These are phyloP conservation scores for Botrytis deweyae DNA, from an alignment of 2,329 filamentous ascomycete genomes.

Conservation along the genomic window DNA sequence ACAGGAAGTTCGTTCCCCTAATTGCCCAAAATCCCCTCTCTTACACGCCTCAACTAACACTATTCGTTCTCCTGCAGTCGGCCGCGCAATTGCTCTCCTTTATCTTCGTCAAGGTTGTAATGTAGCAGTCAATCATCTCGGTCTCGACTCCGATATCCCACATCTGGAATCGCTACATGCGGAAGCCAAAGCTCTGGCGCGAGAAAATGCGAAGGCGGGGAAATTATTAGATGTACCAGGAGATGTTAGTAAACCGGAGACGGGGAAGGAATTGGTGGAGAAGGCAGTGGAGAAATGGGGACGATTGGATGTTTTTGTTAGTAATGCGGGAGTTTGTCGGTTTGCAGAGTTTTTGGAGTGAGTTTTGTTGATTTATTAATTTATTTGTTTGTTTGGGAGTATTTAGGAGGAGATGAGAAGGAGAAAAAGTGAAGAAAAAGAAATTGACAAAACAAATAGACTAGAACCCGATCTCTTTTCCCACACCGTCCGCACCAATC, in stretches of 20 bases:
- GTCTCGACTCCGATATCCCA: conserved; percentile 50
- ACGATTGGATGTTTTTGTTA: conserved; percentile 75
- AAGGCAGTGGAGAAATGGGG: conserved; percentile 62
- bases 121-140: conserved; percentile 80
- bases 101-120: conserved; percentile 75
- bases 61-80: conserved; percentile 51
- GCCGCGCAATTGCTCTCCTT: conserved; percentile 77
- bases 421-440: background rate
- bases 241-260: conserved; percentile 73
- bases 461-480: conserved; percentile 69
- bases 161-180: conserved; percentile 55
- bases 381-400: conserved; percentile 2
- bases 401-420: background rate
- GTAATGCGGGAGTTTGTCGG: conserved; percentile 84
- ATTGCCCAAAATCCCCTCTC: conserved; percentile 41
- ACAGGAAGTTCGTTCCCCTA: conserved; percentile 17
- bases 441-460: conserved; percentile 39
- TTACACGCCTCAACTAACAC: background rate
- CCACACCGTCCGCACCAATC: conserved; percentile 74
- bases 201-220: conserved; percentile 45
- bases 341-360: conserved; percentile 83
- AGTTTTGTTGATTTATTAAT: conserved; percentile 27
- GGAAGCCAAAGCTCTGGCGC: conserved; percentile 51
- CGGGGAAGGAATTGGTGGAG: conserved; percentile 65
- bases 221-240: conserved; percentile 68